Evolutionary conservation across 176 grass and related monocot species (phyloP).

Genomic region (Avena sativa): DNA sequence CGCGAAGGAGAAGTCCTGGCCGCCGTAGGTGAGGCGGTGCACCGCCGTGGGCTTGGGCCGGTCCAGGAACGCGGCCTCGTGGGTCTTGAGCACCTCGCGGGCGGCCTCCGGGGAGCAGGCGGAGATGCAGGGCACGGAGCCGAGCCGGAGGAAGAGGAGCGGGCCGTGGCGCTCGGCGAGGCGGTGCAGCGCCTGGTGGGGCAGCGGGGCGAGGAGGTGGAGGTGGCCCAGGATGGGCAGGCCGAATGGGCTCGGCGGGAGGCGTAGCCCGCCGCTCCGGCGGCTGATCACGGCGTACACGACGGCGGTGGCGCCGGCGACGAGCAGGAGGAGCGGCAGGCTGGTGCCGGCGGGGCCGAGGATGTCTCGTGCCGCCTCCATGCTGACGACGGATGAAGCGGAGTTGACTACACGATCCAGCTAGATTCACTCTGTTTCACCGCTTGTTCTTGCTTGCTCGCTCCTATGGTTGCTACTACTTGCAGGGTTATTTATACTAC

Average conservation of each 20-base stretch:
- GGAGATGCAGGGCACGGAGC: constrained; percentile 61
- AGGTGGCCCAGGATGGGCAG: constrained; percentile 89
- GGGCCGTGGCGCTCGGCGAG: constrained; percentile 59
- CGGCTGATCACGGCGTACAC: constrained; percentile 27
- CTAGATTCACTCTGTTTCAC: neutral
- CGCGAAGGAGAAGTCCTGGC: constrained; percentile 72
- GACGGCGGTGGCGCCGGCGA: constrained; percentile 22
- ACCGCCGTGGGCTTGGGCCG: constrained; percentile 50
- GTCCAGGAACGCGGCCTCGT: constrained; percentile 67
- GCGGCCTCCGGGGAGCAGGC: constrained; percentile 64
- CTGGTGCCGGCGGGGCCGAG: neutral
- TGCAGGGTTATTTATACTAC: constrained; percentile 24
- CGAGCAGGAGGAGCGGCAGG: constrained; percentile 41
- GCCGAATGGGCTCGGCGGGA: constrained; percentile 59
- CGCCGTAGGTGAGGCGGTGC: constrained; percentile 61
- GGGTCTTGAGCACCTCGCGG: constrained; percentile 60
- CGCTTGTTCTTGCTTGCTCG: neutral
- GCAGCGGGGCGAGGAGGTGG: constrained; percentile 70
- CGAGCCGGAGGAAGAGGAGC: constrained; percentile 65
- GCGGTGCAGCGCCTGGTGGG: constrained; percentile 69
- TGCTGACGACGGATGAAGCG: neutral
- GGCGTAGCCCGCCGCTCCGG: neutral
- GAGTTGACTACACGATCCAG: neutral
- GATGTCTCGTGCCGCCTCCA: constrained; percentile 29
- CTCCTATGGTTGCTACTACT: neutral